Conservation (phyloP, 352 stramenopile genomes). For the Phytophthora brassicae region DNA sequence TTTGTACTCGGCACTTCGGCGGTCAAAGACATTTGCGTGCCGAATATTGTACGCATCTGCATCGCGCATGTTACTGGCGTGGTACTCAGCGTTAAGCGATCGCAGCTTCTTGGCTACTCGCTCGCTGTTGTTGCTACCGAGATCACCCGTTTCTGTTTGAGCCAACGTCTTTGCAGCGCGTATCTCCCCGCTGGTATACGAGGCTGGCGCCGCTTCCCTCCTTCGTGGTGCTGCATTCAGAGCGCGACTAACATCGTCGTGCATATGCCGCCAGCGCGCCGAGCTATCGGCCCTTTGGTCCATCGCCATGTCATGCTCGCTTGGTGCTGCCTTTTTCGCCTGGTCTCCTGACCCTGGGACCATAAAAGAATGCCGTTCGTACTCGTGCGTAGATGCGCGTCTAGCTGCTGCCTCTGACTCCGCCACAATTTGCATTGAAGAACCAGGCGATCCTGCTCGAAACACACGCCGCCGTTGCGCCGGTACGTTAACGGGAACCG, state of each 20-base stretch:
- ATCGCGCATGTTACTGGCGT: constrained; percentile 52
- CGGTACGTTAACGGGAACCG: constrained; percentile 3
- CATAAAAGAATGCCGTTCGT: constrained; percentile 21
- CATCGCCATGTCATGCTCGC: constrained; percentile 18
- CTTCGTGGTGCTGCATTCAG: constrained; percentile 35
- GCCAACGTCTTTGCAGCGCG: constrained; percentile 33
- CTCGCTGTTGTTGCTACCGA: constrained; percentile 59
- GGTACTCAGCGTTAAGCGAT: constrained; percentile 73
- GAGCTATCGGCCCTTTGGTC: constrained; percentile 39
- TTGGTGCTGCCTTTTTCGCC: constrained; percentile 1
- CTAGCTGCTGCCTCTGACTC: constrained; percentile 20
- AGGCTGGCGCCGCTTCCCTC: constrained; percentile 18
- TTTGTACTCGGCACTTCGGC: constrained; percentile 58
- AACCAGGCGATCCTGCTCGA: constrained; percentile 20
- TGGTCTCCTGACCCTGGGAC: not conserved
- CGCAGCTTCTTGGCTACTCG: constrained; percentile 74
- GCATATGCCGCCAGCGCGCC: constrained; percentile 65
- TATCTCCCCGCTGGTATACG: constrained; percentile 39
- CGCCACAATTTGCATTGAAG: constrained; percentile 22
- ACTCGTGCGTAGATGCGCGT: constrained; percentile 13
- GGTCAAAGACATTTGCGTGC: constrained; percentile 40
- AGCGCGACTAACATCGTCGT: constrained; percentile 68
- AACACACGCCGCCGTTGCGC: constrained; percentile 22
- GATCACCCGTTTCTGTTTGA: constrained; percentile 52
- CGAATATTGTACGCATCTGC: constrained; percentile 45